Evolutionary conservation across 495 filamentous ascomycete species (phyloP), one percentile per base, ranked within the genome.

Genomic region (Annulohypoxylon bovei): DNA sequence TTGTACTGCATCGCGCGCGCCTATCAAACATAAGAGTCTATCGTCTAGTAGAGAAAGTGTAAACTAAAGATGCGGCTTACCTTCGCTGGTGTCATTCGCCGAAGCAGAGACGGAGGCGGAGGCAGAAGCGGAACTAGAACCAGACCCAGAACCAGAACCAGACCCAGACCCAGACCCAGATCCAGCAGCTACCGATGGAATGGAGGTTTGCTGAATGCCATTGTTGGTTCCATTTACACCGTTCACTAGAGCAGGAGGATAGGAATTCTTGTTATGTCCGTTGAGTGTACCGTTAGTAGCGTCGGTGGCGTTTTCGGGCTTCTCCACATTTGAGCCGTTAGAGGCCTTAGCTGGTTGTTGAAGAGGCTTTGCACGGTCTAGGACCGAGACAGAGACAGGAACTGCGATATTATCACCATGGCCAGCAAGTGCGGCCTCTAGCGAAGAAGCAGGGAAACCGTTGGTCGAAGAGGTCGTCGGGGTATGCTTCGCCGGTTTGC

Each of bases 381-480:
- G 50, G 22, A 39, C 35, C 1, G 11, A 3, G 11, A 12, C 11
- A 14, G 37, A 14, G 37, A 40, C 37, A 2, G 39, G 39, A 18
- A 20, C 39, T n/a, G 39, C 8, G 40, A 62, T 61, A 56, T 60
- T 46, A 7, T 55, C 47, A 22, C 16, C 55, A 14, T 67, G 61
- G 4, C 54, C 39, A 53, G 63, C 59, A 7, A 77, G 75, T 23
- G 75, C 75, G n/a, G 70, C 71, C 59, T 75, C 75, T 64, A 73
- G 80, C 47, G 68, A 80, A 47, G 72, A 78, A 65, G 47, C 75
- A 8, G 59, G 79, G 70, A 64, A 72, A 42, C 70, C 76, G 68
- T 67, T 78, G 61, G 72, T 62, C 65, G 50, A 67, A 18, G 72
- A 62, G 44, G 62, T 18, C 28, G 49, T 65, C 6, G 65, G 53